Evolutionary conservation across 2,329 filamentous ascomycete genomes (phyloP).

Genomic region (Trichoderma sp.): DNA sequence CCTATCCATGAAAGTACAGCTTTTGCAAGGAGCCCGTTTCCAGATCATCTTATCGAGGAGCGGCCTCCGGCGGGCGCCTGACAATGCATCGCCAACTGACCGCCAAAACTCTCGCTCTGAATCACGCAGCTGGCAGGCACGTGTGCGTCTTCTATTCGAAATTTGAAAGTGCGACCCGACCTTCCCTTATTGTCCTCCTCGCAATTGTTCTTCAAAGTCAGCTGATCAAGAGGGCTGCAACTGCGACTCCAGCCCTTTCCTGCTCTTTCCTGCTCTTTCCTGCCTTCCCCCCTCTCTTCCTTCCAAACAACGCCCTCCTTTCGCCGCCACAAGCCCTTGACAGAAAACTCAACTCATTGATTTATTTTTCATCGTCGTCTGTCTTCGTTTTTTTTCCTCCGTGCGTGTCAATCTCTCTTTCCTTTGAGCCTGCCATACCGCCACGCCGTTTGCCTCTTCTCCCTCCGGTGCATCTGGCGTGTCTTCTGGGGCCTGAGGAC

Average conservation of each 20-base stretch:
- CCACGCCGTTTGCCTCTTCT: neutral
- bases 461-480: no score
- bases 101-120: neutral
- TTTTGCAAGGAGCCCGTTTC: no score
- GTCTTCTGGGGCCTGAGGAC: no score
- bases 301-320: neutral
- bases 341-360: no score
- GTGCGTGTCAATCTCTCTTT: no score
- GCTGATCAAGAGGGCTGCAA: neutral
- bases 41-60: no score
- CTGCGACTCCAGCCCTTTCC: neutral
- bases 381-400: neutral
- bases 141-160: neutral
- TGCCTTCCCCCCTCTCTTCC: neutral
- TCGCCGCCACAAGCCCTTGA: no score
- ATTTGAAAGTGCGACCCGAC: no score
- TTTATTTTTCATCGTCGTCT: no score
- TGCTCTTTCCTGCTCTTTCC: neutral
- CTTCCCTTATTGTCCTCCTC: no score
- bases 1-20: no score
- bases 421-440: neutral
- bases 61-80: neutral
- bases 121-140: neutral
- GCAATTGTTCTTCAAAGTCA: neutral
- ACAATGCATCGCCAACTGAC: neutral